Base-by-base conservation (phyloP, 2,329 filamentous ascomycete species). In the Corynespora cassiicola region DNA sequence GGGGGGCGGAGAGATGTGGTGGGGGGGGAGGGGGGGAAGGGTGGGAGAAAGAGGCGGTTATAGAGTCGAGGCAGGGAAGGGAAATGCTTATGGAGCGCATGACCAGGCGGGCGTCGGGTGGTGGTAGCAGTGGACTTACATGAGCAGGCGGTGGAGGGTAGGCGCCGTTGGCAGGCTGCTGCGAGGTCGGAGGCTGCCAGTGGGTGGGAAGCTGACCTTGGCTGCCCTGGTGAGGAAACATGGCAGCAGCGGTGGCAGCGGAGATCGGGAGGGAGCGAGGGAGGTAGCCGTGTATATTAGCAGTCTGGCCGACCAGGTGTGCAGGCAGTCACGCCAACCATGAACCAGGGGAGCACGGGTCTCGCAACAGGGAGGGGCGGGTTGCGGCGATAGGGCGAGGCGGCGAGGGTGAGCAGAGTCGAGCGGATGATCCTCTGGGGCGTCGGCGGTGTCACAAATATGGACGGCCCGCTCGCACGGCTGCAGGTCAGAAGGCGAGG, bases 131-230 rank as follows among this genome's bases (percentile, higher is more conserved):
- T 30, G 39, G 29, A 22, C 64, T 61, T 65, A 67, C 65, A 56
- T 67, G 65, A 39, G 55, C 44, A 37, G 63, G 56, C 36, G 44
- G 54, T 38, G 61, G 64, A 42, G 58, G 58, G 43, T 69, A 69
- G 31, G 62, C 44, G 48, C 60, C 63, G 52, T 61, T 65, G 36
- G 62, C 52, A 35, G 65, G 61, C 50, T 65, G 60, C 45, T 63
- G 60, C 21, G 58, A 46, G 25, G 57, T 60, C 12, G 62, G 63
- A 33, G 65, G 65, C 45, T 66, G 62, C 62, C 63, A 67, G 47
- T 69, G 65, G 20, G 65, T 56, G 41, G 63, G 64, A 39, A 66
- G 56, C 52, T 68, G 66, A 51, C 64, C 65, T 45, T 63, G 65
- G 56, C 59, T 61, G 36, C 51, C 58, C 50, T 58, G 52, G 49